Evolutionary conservation across 345 rosid genomes (phyloP), one percentile per base, ranked within the genome.

Genomic region (Brassica cretica): DNA sequence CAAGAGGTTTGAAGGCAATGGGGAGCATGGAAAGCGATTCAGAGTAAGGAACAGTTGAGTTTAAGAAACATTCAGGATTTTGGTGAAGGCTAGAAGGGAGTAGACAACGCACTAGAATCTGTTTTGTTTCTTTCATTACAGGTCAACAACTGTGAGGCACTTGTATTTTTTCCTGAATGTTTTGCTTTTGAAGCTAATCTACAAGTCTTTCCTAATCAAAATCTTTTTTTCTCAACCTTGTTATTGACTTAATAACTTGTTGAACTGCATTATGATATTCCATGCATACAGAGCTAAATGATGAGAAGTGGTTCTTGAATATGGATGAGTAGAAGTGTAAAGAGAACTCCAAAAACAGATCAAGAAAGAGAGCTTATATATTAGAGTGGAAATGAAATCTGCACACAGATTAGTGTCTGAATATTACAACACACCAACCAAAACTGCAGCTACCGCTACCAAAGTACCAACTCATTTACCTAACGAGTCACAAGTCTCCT

Each of bases 1-100:
- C 91, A 8, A 78, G 89, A 77, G 91, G 91, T 27, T 68, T 88
- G 85, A 88, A 88, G 85, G 91, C 87, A 15, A 88, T 88, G 89
- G 89, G 88, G 32, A 85, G 87, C 46, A 75, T 85, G 87, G 91
- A 85, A 76, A 88, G 86, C 70, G 91, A 88, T 66, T 86, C 91
- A 0, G 89, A 85, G 39, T 80, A 55, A 79, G 51, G 18, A 79
- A 15, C 0, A 0, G 55, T 18, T 0, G 60, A 62, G 62, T 6
- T 63, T 21, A 12, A 25, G 51, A 60, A 15, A 11, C 39, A 61
- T 62, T 53, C 71, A 25, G 25, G 77, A 63, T 68, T 73, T 78
- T 68, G 55, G 74, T 5, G 81, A 53, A n/a, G 60, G 76, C 15
- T 66, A 72, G 68, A 66, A 3, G 21, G 55, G 55, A 72, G 76